Conservation (phyloP, 2,329 filamentous ascomycete species). For the Aspergillus pseudoviridinutans region DNA sequence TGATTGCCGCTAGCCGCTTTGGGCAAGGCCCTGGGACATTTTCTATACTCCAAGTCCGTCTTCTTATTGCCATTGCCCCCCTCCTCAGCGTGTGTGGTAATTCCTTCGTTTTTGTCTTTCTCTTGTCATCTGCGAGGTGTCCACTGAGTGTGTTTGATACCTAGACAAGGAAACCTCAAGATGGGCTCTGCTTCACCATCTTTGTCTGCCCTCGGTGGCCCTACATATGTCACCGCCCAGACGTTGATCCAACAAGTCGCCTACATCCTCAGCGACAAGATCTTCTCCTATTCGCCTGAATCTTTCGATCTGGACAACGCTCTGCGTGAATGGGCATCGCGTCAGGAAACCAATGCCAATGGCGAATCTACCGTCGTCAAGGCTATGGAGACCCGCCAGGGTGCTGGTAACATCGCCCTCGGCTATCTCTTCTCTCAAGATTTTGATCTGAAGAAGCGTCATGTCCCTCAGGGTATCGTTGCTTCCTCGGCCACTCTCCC, state of each 20-base stretch:
- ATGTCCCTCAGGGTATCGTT: conserved; percentile 86
- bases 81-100: conserved; percentile 13
- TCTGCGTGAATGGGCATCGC: conserved; percentile 69
- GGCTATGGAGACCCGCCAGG: conserved; percentile 78
- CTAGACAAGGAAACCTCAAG: conserved; percentile 22
- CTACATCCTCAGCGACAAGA: conserved; percentile 91
- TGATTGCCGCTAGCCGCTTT: conserved; percentile 31
- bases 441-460: conserved; percentile 85
- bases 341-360: conserved; percentile 72
- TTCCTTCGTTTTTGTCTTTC: conserved; percentile 18
- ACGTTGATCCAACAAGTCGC: conserved; percentile 93
- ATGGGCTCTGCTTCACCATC: conserved; percentile 38
- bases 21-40: conserved; percentile 25
- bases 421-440: conserved; percentile 98
- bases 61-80: conserved; percentile 12
- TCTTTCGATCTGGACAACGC: conserved; percentile 87
- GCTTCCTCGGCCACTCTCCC: conserved; percentile 79
- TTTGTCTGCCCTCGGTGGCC: conserved; percentile 66
- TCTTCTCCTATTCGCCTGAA: conserved; percentile 94
- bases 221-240: conserved; percentile 90
- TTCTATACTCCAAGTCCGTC: conserved; percentile 21
- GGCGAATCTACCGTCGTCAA: conserved; percentile 75
- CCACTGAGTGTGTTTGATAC: conserved; percentile 19
- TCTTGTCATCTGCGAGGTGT: conserved; percentile 23
- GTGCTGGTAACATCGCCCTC: conserved; percentile 84